Evolutionary conservation across 257 asterid genomes (phyloP), one percentile per base, ranked within the genome.

Genomic region (Solanum bukasovii): DNA sequence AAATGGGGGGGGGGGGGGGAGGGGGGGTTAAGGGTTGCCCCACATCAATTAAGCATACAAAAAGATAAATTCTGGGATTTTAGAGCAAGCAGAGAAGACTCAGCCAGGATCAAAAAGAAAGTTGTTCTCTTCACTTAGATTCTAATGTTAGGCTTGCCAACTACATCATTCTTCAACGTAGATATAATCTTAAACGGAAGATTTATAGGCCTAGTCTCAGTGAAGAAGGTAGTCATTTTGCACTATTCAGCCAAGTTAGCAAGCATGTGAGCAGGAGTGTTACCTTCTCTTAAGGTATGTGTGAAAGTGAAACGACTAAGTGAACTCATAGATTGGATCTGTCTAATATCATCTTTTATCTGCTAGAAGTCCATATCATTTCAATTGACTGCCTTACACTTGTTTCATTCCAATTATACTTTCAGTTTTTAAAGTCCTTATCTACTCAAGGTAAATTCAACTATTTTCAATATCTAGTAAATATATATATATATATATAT

Each of bases 41-140:
- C 63, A 52, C 72, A 25, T 65, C 29, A 65, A 65, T 65, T 9
- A 65, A 65, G 72, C 72, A 65, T 65, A n/a, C 72, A 49, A 49
- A 49, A 49, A 49, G 59, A 49, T 46, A 67, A 27, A 67, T 27
- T 27, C 74, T 12, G 5, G 9, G 21, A 67, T 67, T 67, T 27
- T 68, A 68, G 35, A 27, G 37, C 92, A n/a, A 87, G 25, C 25
- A 87, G 84, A 42, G 93, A 68, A 65, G 33, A 65, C 34, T 67
- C 73, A 2, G 34, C 73, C 73, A 67, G 73, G 73, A 25, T 67
- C 8, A 67, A 67, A 65, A 67, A 25, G 16, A 25, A 67, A 67
- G 34, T 67, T 1, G 73, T 13, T 67, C 73, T 67, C 34, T 13
- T 25, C 73, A 67, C 31, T 63, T 11, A 9, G 70, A 63, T 63